Evolutionary conservation across 2,329 filamentous ascomycete species (phyloP).

Genomic region (Drechslerella coelobrocha): DNA sequence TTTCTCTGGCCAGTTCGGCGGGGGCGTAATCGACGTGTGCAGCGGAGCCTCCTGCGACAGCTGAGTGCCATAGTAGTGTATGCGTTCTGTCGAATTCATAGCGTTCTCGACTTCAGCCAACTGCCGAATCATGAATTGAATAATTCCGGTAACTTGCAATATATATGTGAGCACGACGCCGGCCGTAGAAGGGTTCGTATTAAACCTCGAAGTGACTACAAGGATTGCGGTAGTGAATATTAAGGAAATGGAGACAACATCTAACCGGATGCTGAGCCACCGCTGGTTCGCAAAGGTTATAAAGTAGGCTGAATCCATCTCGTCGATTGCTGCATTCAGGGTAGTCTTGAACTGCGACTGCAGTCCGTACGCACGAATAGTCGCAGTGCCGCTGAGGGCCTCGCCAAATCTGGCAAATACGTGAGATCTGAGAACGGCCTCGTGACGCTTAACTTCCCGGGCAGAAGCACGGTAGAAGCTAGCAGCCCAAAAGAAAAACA

Average conservation of each 20-base stretch:
- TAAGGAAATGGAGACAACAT: conserved; percentile 80
- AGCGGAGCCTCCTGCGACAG: conserved; percentile 89
- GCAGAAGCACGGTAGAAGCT: conserved; percentile 90
- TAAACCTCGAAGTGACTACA: conserved; percentile 88
- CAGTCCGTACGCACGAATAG: conserved; percentile 87
- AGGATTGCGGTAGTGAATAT: conserved; percentile 89
- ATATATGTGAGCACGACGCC: conserved; percentile 94
- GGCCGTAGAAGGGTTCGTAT: conserved; percentile 80
- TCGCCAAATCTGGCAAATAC: conserved; percentile 94
- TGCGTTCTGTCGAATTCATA: conserved; percentile 96
- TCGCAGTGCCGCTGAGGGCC: conserved; percentile 80
- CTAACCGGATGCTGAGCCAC: conserved; percentile 86
- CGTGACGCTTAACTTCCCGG: conserved; percentile 91
- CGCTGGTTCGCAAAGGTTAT: conserved; percentile 94
- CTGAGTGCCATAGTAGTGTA: conserved; percentile 88
- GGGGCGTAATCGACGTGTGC: conserved; percentile 72
- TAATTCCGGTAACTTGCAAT: conserved; percentile 89
- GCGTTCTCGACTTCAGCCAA: conserved; percentile 98
- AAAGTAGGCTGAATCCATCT: conserved; percentile 94
- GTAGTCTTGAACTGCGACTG: conserved; percentile 74
- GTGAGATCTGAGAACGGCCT: conserved; percentile 82
- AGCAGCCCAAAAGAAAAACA: conserved; percentile 81
- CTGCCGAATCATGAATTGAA: conserved; percentile 93
- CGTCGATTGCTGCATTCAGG: conserved; percentile 76
- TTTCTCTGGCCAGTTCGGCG: conserved; percentile 79